Evolutionary conservation across 108 stramenopile species (phyloP), one percentile per base, ranked within the genome.

Genomic region (Phaeodactylum tricornutum): DNA sequence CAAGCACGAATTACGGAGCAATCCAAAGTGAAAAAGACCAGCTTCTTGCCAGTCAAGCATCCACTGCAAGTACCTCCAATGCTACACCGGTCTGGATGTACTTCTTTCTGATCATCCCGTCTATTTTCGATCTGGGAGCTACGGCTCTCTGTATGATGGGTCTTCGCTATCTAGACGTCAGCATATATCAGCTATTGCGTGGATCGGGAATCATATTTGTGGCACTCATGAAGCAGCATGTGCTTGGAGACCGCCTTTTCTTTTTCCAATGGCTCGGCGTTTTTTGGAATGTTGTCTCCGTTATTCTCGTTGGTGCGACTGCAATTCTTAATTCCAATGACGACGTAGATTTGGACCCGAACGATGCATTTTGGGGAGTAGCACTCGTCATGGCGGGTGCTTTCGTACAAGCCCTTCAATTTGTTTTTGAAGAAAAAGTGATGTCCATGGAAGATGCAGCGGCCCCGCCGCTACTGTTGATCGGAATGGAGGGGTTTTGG

Each of bases 401-500:
- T 17, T 79, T 93, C 33, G 84, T 93, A n/a, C 87, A 87, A 45
- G 77, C 81, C 2, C 41, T 85, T 57, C 92, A 93, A 48, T 90
- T 84, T 65, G 87, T 86, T 7, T 93, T 90, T 54, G 92, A 93
- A 49, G 92, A 93, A 66, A 84, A 88, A 55, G 87, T 93, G 31
- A 85, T 93, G 81, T 78, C 73, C 16, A 31, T 57, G 45, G 51
- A 42, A 23, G 67, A 69, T 26, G 29, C 39, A 37, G 29, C 50
- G 25, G 74, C 72, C 19, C 87, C 92, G 26, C 92, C 92, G 9
- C 55, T 93, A 35, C 61, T 93, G 24, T 39, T 93, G 8, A 90
- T 93, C 46, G 92, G 92, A 12, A 90, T 90, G 92, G 85, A 93
- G 47, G 92, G 92, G 26, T 64, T 93, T 8, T 93, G 92, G 92